These are phyloP conservation scores for Alternaria tenuissima DNA, from an alignment of 2,329 filamentous ascomycete genomes.

Conservation along the genomic window DNA sequence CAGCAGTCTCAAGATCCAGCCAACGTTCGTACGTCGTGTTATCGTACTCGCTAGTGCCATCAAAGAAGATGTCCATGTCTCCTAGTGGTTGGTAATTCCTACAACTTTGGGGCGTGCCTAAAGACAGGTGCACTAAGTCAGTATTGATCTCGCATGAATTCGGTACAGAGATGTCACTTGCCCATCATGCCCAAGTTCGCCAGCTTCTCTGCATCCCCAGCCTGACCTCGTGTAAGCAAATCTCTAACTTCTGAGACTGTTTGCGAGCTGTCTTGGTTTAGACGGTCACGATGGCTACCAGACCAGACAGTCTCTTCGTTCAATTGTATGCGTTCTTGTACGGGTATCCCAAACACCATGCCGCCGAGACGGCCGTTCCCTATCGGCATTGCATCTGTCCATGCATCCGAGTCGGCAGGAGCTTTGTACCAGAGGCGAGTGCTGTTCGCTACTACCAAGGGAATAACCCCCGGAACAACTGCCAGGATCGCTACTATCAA, in stretches of 20 bases:
- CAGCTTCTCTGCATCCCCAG: slow-evolving; percentile 9
- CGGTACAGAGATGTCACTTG: too few relatives aligned
- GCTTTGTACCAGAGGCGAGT: slow-evolving; percentile 13
- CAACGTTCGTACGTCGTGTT: slow-evolving; percentile 8
- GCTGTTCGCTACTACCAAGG: slow-evolving; percentile 1
- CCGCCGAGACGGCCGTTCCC: slow-evolving; percentile 59
- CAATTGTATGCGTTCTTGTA: slow-evolving; percentile 55
- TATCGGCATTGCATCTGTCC: slow-evolving; percentile 56
- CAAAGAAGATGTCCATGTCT: slow-evolving; percentile 11
- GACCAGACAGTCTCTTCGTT: slow-evolving; percentile 57
- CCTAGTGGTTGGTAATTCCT: slow-evolving; percentile 11
- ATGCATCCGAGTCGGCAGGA: slow-evolving; percentile 23
- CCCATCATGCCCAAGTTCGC: slow-evolving; percentile 16
- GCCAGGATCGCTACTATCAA: too few relatives aligned
- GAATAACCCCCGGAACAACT: background rate
- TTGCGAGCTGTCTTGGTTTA: slow-evolving; percentile 9
- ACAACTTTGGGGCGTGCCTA: slow-evolving; percentile 1
- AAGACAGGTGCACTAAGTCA: too few relatives aligned
- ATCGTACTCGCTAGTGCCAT: slow-evolving; percentile 3
- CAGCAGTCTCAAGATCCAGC: slow-evolving; percentile 3
- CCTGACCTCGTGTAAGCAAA: slow-evolving; percentile 2
- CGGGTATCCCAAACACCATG: slow-evolving; percentile 58
- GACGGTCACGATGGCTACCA: slow-evolving; percentile 52
- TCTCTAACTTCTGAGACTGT: slow-evolving; percentile 7
- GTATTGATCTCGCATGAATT: too few relatives aligned